Percentiles rank a stretch among this genome's conserved stretches.
Conservation (phyloP, 1,284 basidiomycete species). For the Fomitiporia mediterranea region DNA sequence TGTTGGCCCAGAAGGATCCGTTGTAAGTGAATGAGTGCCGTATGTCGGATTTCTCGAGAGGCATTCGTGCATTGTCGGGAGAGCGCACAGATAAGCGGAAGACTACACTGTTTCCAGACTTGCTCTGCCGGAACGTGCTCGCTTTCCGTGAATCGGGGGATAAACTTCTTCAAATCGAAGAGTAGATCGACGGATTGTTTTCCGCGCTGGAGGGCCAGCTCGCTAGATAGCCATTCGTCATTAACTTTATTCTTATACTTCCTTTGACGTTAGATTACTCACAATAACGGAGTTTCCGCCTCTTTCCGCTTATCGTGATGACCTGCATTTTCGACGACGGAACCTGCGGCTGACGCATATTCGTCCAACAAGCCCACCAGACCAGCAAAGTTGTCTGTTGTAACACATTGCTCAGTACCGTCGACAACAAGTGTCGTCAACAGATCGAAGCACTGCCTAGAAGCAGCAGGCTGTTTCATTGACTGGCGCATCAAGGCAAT, state of each 20-base stretch:
- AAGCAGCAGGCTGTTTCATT: constrained; percentile 83
- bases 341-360: constrained; percentile 73
- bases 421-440: constrained; percentile 60
- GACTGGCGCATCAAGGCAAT: constrained; percentile 88
- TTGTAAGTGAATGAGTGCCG: constrained; percentile 82
- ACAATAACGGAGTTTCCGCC: constrained; percentile 33
- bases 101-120: constrained; percentile 82
- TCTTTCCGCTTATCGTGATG: constrained; percentile 47
- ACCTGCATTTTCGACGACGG: constrained; percentile 54
- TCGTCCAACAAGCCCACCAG: constrained; percentile 83
- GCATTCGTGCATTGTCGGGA: constrained; percentile 85
- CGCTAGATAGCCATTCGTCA: constrained; percentile 39
- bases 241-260: neutral
- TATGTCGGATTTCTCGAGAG: constrained; percentile 80
- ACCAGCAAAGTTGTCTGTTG: constrained; percentile 77
- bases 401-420: constrained; percentile 54
- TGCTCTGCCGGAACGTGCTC: constrained; percentile 35
- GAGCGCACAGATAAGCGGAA: constrained; percentile 77
- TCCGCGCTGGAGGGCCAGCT: constrained; percentile 75
- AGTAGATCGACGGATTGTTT: constrained; percentile 80
- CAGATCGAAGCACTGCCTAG: constrained; percentile 78
- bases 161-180: constrained; percentile 62
- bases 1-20: constrained; percentile 83
- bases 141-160: constrained; percentile 51
- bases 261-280: neutral